phyloP scores from a whole-genome alignment of 345 rosid species.

The Isatis tinctoria region DNA sequence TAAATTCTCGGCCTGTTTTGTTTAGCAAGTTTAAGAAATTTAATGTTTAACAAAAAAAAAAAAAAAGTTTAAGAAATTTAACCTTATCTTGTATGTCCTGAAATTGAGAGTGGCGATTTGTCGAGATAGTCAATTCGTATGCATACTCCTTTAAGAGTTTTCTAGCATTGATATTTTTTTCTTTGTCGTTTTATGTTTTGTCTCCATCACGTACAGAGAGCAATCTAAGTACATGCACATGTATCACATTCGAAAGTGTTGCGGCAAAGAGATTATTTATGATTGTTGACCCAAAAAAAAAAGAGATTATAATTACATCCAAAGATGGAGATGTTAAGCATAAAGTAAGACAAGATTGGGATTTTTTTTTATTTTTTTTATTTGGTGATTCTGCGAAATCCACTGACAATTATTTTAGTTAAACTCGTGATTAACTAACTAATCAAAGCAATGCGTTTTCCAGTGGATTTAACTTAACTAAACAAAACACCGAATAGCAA shows the following conservation, averaged over 20 bases:
- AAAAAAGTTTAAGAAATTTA: not conserved
- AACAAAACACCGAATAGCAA: not conserved
- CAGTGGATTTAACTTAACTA: too few relatives aligned
- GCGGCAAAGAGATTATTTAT: too few relatives aligned
- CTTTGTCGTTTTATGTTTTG: not conserved
- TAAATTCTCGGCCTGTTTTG: not conserved
- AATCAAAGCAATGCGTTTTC: not conserved
- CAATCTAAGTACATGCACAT: not conserved
- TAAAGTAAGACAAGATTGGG: constrained; percentile 5
- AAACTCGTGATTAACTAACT: constrained; percentile 8
- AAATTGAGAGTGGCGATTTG: not conserved
- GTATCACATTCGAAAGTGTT: not conserved
- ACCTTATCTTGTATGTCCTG: not conserved
- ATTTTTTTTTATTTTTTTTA: not conserved
- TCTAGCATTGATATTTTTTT: not conserved
- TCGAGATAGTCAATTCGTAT: constrained; percentile 1
- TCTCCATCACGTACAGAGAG: not conserved
- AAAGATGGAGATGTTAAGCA: not conserved
- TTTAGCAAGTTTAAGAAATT: not conserved
- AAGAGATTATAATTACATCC: too few relatives aligned
- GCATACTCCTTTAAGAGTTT: not conserved
- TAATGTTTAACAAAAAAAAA: too few relatives aligned
- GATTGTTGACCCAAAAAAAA: too few relatives aligned
- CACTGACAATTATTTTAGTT: not conserved
- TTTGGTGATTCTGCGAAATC: not conserved